Conservation (phyloP, 2,329 filamentous ascomycete genomes). For the Chalara sp. region DNA sequence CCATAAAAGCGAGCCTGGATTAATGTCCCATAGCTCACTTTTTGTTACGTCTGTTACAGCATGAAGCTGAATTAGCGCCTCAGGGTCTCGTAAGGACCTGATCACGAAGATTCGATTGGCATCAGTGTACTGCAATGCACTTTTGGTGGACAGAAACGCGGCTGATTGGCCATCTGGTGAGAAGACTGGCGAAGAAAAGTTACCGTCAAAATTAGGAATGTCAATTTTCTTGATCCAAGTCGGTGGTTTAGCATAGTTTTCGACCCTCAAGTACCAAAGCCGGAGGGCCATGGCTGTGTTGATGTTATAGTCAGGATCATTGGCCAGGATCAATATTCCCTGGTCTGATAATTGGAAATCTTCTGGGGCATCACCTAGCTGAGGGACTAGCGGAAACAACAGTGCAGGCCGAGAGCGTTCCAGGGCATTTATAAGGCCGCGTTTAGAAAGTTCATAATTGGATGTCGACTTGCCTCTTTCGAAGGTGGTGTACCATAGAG, state of each 20-base stretch:
- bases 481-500: neutral
- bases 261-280: conserved; percentile 40
- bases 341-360: neutral
- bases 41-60: conserved; percentile 15
- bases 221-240: conserved; percentile 4
- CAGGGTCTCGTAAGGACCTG: conserved; percentile 44
- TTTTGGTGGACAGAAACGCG: conserved; percentile 71
- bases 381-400: no score
- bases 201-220: conserved; percentile 18
- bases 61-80: no score
- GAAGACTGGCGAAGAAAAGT: conserved; percentile 45
- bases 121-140: conserved; percentile 72
- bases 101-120: conserved; percentile 60
- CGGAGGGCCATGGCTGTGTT: conserved; percentile 23
- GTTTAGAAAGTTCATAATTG: neutral
- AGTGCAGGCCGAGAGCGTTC: neutral
- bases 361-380: no score
- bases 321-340: neutral
- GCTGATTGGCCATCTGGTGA: conserved; percentile 62
- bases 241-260: conserved; percentile 14
- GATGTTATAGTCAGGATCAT: neutral
- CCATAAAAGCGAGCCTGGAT: conserved; percentile 24
- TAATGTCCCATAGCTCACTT: conserved; percentile 53
- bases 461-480: neutral
- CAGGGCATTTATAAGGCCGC: neutral